Conservation (phyloP, 495 filamentous ascomycete species). For the Trichoderma gamsii region DNA sequence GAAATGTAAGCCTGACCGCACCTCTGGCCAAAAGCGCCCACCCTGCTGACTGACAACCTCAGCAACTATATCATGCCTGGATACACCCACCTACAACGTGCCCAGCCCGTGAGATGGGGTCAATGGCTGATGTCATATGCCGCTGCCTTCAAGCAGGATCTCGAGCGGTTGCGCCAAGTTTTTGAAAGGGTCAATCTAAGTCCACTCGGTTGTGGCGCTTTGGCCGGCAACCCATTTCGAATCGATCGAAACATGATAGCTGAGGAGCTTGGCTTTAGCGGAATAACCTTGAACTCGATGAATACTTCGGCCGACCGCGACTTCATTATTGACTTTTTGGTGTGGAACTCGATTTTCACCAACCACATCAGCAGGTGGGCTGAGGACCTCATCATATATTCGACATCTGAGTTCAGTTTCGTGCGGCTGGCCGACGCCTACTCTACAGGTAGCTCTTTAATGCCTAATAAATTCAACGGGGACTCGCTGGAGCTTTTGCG, state of each 20-base stretch:
- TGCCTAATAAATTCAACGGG: slow-evolving; percentile 73
- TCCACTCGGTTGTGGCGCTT: slow-evolving; percentile 72
- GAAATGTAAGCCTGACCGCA: slow-evolving; percentile 31
- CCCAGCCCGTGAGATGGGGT: slow-evolving; percentile 75
- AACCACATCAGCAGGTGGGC: slow-evolving; percentile 73
- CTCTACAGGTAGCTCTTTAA: slow-evolving; percentile 66
- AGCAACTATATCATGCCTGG: slow-evolving; percentile 43
- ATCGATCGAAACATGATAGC: slow-evolving; percentile 77
- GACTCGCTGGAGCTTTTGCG: slow-evolving; percentile 76
- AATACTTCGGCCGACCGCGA: slow-evolving; percentile 63
- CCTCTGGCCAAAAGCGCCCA: not conserved
- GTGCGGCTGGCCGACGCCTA: slow-evolving; percentile 72
- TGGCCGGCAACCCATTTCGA: slow-evolving; percentile 76
- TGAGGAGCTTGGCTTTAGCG: slow-evolving; percentile 74
- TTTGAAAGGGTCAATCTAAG: slow-evolving; percentile 63
- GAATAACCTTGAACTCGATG: slow-evolving; percentile 71
- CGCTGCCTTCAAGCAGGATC: slow-evolving; percentile 61
- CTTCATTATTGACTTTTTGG: not conserved
- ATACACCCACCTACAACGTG: slow-evolving; percentile 81
- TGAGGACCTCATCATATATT: slow-evolving; percentile 81
- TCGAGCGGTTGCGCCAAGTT: slow-evolving; percentile 68
- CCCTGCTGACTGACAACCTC: slow-evolving; percentile 3
- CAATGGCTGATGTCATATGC: slow-evolving; percentile 76
- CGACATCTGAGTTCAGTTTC: slow-evolving; percentile 67
- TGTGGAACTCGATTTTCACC: slow-evolving; percentile 56